Evolutionary conservation across 495 filamentous ascomycete species (phyloP), one percentile per base, ranked within the genome.

Genomic region (Oidiodendron maius): DNA sequence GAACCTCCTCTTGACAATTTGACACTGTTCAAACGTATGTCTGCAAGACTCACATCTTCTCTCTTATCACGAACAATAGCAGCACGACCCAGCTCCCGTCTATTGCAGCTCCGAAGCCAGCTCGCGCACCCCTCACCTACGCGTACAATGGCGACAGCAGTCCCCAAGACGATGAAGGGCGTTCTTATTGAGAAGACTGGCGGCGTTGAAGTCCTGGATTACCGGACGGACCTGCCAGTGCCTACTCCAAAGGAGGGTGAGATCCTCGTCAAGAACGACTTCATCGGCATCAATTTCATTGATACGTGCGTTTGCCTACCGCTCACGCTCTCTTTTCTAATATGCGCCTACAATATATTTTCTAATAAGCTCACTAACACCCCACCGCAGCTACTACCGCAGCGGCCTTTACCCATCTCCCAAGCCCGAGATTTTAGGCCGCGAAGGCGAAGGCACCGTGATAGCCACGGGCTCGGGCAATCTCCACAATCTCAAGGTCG

Each of bases 271-370:
- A 86, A 87, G 65, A 96, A 96, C 61, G 80, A 87, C 46, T 86
- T 80, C 20, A 76, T 87, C 37, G 91, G 91, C 15, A 71, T 97
- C 45, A 96, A 97, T 66, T 97, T 81, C 67, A 95, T 96, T 62
- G 84, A 87, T 59, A 87, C 75, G 76, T 82, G 69, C 46, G 69
- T 57, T 44, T 32, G 12, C 20, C n/a, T 20, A 30, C 30, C 21
- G 30, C 41, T 18, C 47, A 28, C 42, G 22, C 36, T 24, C 36
- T 4, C 36, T 30, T 30, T 30, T 30, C 26, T n/a, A n/a, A n/a
- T n/a, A n/a, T n/a, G n/a, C n/a, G 30, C 41, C 16, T 46, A 28
- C 42, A 21, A 34, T 24, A 32, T 4, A 30, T 30, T 30, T 30
- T 30, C 26, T 21, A 44, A 22, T 49, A 28, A 51, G 13, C n/a